Percentiles rank a stretch among this genome's conserved stretches.
phyloP scores from a whole-genome alignment of 345 rosid genomes.

The Geranium rotundifolium region DNA sequence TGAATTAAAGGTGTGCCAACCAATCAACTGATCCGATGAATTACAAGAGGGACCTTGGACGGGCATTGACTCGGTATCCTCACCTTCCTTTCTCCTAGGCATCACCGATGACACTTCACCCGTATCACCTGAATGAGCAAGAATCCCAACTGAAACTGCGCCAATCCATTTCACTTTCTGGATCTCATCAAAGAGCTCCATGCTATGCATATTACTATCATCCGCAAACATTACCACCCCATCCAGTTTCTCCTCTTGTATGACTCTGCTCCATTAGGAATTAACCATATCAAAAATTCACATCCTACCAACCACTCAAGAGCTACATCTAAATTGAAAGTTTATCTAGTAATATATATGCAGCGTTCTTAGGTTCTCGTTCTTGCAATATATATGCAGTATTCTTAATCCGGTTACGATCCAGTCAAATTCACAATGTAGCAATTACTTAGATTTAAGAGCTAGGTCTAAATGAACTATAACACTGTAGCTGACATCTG shows the following conservation, averaged over 20 bases:
- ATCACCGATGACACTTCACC: constrained; percentile 31
- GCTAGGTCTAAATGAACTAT: too few relatives aligned
- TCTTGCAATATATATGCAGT: too few relatives aligned
- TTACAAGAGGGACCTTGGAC: constrained; percentile 98
- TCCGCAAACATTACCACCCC: constrained; percentile 90
- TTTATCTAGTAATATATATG: background rate
- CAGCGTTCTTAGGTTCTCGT: too few relatives aligned
- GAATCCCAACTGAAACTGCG: constrained; percentile 75
- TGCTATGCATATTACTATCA: constrained; percentile 94
- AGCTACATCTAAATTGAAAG: background rate
- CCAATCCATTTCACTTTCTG: constrained; percentile 92
- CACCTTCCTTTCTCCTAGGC: constrained; percentile 22
- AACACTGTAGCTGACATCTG: too few relatives aligned
- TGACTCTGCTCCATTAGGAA: constrained; percentile 43
- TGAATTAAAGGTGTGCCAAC: constrained; percentile 81
- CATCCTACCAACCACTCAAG: constrained; percentile 2
- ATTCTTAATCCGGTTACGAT: too few relatives aligned
- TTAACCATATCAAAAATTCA: constrained; percentile 10
- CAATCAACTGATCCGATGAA: constrained; percentile 46
- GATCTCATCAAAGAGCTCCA: constrained; percentile 90
- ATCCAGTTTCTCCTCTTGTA: constrained; percentile 80
- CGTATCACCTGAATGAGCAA: constrained; percentile 40
- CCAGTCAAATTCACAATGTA: too few relatives aligned
- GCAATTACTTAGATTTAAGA: too few relatives aligned
- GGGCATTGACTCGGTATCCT: constrained; percentile 40